Percentiles rank a stretch among this genome's conserved stretches.
Conservation (phyloP, 75 land plant genomes). For the Adiantum capillusveneris region DNA sequence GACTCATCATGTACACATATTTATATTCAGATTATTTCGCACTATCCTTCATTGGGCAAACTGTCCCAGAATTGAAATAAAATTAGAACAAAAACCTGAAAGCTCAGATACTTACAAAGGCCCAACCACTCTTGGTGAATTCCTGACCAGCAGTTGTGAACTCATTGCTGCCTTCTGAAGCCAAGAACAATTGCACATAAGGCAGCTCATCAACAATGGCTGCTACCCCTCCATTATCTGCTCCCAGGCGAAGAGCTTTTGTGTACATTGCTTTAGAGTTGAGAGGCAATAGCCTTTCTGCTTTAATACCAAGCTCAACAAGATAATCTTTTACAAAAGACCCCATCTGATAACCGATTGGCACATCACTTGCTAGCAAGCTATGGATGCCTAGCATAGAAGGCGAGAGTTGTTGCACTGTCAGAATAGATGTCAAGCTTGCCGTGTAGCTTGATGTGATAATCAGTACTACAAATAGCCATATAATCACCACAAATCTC, state of each 20-base stretch:
- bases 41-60: too few relatives aligned
- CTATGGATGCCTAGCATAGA: conserved; percentile 15
- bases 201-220: conserved; percentile 52
- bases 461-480: conserved; percentile 61
- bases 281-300: conserved; percentile 41
- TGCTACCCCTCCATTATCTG: conserved; percentile 30
- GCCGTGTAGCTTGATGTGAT: conserved; percentile 64
- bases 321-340: conserved; percentile 48
- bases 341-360: conserved; percentile 49
- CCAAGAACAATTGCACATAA: conserved; percentile 37
- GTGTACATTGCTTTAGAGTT: conserved; percentile 38
- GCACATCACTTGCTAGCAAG: conserved; percentile 16
- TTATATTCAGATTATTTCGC: too few relatives aligned
- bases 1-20: too few relatives aligned
- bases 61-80: too few relatives aligned
- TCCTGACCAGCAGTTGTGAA: conserved; percentile 20
- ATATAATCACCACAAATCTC: conserved; percentile 43
- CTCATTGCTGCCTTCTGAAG: conserved; percentile 7
- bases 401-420: conserved; percentile 22
- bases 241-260: conserved; percentile 19
- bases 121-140: conserved; percentile 21
- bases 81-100: too few relatives aligned
- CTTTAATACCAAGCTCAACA: conserved; percentile 30
- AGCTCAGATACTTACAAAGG: background rate
- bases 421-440: conserved; percentile 54